A percentile compares a stretch with the other conserved stretches of the same genome.
These are phyloP conservation scores for Mycena indigotica DNA, from an alignment of 768 basidiomycete genomes.

Conservation along the genomic window DNA sequence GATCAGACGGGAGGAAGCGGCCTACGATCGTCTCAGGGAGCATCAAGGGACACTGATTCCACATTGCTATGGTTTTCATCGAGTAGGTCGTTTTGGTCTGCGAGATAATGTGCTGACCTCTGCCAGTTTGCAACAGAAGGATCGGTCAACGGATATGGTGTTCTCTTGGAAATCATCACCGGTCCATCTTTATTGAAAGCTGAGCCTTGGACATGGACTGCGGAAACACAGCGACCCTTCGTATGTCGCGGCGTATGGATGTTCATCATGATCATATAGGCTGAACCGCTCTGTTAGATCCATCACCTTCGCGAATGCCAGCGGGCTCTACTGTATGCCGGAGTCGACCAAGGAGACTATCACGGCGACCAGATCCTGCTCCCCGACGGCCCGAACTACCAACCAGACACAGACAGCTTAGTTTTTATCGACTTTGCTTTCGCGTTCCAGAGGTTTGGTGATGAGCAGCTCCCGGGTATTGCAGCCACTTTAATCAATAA, in stretches of 20 bases:
- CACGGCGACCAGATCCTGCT: neutral
- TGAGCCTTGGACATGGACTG: neutral
- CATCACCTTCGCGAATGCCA: neutral
- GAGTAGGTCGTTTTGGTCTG: neutral
- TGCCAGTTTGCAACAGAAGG: neutral
- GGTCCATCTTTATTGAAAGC: neutral
- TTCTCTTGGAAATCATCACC: neutral
- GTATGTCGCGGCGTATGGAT: neutral
- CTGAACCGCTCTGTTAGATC: neutral
- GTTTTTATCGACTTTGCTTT: neutral
- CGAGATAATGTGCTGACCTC: neutral
- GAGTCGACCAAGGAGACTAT: neutral
- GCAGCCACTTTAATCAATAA: too few relatives aligned
- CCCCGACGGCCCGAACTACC: neutral
- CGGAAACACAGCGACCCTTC: neutral
- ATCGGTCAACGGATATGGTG: neutral
- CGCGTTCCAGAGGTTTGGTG: neutral
- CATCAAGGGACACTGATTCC: neutral
- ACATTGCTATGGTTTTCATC: too few relatives aligned
- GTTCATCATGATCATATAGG: too few relatives aligned
- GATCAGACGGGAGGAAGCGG: neutral
- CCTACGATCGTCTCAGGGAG: neutral
- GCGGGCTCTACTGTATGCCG: neutral
- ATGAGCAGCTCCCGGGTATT: neutral
- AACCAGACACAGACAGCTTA: neutral